Base-by-base conservation (phyloP, 1,139 yeast species). In the Taiozyma sp. region DNA sequence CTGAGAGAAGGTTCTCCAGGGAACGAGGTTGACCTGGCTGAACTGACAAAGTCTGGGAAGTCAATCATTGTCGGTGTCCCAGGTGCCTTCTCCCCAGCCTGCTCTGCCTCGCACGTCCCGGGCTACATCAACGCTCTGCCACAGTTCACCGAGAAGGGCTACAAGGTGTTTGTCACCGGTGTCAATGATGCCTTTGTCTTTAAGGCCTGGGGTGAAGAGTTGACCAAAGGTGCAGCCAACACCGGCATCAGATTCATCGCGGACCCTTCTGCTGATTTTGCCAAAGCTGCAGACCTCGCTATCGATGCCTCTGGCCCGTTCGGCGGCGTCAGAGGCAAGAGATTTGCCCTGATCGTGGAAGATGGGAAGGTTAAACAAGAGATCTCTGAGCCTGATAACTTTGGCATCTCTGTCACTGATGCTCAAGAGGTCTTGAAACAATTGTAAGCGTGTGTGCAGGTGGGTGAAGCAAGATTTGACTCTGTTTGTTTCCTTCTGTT, bases 31-130 rank as follows among this genome's bases (percentile, higher is more conserved):
- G 76, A 83, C 64, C 72, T 88, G 51, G 79, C 86, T 19, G 76
- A 79, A 44, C 83, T 80, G 60, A 74, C 81, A 38, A 68, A 71
- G 40, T 44, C 56, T 34, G 68, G 71, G 5, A 84, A 82, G 65
- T 72, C 81, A 43, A 66, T 90, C 42, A 70, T 90, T 50, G 78
- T 90, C 47, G 96, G 96, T 49, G 89, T 90, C 44, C 97, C 97
- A 45, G 97, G 96, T 23, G 96, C 97, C 0, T 90, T 85, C 65
- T 85, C 96, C 3, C 92, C 96, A 45, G 95, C 90, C 1, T 90
- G 97, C 68, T 77, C 92, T 34, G 81, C 84, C 23, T 69, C 79
- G 34, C 96, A 88, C 65, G 79, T 90, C 48, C 97, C 97, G 7
- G 96, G 93, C 6, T 90, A 80, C 69, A 66, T 88, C 61, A 71